Percentiles rank a stretch among this genome's conserved stretches.
Evolutionary conservation across 441 rosid species (phyloP).

Genomic region (Croton setiger): DNA sequence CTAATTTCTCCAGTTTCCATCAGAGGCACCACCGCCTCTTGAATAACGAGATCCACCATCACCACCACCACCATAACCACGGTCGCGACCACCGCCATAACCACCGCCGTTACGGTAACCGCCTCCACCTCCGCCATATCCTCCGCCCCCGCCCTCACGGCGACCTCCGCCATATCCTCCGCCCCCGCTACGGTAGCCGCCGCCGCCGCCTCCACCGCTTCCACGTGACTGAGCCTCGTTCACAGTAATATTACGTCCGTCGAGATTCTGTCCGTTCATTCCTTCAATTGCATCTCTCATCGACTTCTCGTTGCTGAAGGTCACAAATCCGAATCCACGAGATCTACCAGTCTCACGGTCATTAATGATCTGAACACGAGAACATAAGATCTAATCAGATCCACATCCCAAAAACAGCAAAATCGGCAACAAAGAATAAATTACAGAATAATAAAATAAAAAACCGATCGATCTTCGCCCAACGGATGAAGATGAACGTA

Average conservation of each 20-base stretch:
- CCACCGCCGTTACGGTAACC: too few relatives aligned
- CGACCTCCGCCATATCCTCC: too few relatives aligned
- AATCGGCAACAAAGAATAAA: too few relatives aligned
- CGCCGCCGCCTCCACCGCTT: too few relatives aligned
- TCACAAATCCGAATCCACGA: constrained; percentile 76
- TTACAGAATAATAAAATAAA: too few relatives aligned
- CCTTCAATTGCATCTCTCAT: constrained; percentile 76
- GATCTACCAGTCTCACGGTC: constrained; percentile 83
- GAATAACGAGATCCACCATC: constrained; percentile 48
- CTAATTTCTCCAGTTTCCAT: constrained; percentile 57
- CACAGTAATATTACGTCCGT: constrained; percentile 69
- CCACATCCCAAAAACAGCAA: background rate
- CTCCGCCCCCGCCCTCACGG: too few relatives aligned
- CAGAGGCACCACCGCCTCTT: constrained; percentile 53
- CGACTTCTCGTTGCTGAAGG: constrained; percentile 62
- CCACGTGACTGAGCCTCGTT: too few relatives aligned
- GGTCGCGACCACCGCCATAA: too few relatives aligned
- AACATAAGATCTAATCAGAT: constrained; percentile 4
- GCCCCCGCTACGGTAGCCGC: too few relatives aligned
- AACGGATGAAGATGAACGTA: constrained; percentile 81
- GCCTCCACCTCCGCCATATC: too few relatives aligned
- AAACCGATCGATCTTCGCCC: constrained; percentile 76
- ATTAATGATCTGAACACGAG: constrained; percentile 51
- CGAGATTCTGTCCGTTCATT: constrained; percentile 68
- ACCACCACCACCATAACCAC: too few relatives aligned